These are phyloP conservation scores for Mitosporidium daphniae DNA, from an alignment of 371 early-diverging fungal genomes.

Conservation along the genomic window DNA sequence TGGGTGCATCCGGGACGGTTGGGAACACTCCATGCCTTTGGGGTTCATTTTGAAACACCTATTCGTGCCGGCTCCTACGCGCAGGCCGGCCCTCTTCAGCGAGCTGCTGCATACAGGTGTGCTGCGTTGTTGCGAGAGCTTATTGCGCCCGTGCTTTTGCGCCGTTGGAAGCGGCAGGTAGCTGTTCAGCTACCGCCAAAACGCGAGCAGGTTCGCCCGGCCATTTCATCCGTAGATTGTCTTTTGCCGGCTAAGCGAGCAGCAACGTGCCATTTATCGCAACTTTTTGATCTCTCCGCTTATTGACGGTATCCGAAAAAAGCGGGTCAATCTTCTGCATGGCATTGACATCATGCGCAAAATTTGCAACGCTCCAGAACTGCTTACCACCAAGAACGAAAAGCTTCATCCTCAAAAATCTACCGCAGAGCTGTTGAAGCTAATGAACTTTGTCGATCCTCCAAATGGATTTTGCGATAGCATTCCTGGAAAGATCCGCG, in stretches of 20 bases:
- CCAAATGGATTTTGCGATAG: too few species aligned
- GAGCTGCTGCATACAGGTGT: conserved; percentile 60
- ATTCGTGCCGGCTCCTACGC: conserved; percentile 65
- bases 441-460: background rate
- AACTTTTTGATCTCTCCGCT: conserved; percentile 24
- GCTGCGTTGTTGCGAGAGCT: conserved; percentile 49
- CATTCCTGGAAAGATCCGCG: conserved; percentile 61
- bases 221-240: conserved; percentile 8
- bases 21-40: conserved; percentile 64
- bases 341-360: conserved; percentile 78
- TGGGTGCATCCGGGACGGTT: conserved; percentile 68
- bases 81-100: conserved; percentile 39
- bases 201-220: conserved; percentile 26
- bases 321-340: conserved; percentile 32
- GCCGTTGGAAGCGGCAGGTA: conserved; percentile 68
- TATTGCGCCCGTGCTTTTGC: conserved; percentile 60
- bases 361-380: conserved; percentile 78
- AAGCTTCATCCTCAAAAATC: background rate
- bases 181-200: conserved; percentile 60
- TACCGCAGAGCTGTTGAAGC: conserved; percentile 3
- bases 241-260: conserved; percentile 44
- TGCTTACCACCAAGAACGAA: conserved; percentile 1
- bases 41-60: conserved; percentile 48
- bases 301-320: conserved; percentile 32
- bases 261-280: conserved; percentile 34